Conservation (phyloP, 345 rosid species). For the Syzygium aromaticum region DNA sequence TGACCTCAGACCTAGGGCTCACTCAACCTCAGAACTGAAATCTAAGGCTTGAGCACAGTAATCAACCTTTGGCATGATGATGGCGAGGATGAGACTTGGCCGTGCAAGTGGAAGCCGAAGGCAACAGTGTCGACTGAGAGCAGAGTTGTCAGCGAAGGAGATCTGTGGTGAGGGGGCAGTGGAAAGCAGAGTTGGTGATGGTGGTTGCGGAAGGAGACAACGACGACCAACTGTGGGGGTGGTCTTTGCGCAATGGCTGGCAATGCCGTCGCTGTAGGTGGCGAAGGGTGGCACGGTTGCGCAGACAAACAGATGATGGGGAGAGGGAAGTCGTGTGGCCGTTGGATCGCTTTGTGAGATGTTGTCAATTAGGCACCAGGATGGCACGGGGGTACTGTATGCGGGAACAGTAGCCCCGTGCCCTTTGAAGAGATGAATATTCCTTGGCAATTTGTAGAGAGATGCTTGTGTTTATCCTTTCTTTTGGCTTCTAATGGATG, state of each 20-base stretch:
- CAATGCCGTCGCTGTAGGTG: not conserved
- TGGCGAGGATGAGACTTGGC: too few species aligned
- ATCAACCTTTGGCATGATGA: too few species aligned
- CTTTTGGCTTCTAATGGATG: not conserved
- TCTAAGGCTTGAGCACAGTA: too few species aligned
- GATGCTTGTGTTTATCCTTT: not conserved
- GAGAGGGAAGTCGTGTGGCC: not conserved
- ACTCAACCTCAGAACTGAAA: too few species aligned
- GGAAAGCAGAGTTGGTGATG: not conserved
- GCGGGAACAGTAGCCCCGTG: not conserved
- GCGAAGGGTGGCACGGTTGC: not conserved
- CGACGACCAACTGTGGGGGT: not conserved
- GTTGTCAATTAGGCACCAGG: not conserved
- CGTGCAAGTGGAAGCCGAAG: too few species aligned
- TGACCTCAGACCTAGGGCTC: too few species aligned
- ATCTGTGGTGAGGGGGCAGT: not conserved
- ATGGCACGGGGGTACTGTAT: not conserved
- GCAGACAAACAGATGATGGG: not conserved
- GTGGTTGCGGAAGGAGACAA: not conserved
- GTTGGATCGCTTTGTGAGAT: not conserved
- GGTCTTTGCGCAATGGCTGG: not conserved
- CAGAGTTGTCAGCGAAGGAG: not conserved
- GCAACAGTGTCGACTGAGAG: not conserved
- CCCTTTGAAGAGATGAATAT: not conserved
- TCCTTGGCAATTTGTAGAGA: not conserved